Percentiles rank a stretch among this genome's conserved stretches.
phyloP scores from a whole-genome alignment of 495 filamentous ascomycete genomes.

The Rostrohypoxylon terebratum region DNA sequence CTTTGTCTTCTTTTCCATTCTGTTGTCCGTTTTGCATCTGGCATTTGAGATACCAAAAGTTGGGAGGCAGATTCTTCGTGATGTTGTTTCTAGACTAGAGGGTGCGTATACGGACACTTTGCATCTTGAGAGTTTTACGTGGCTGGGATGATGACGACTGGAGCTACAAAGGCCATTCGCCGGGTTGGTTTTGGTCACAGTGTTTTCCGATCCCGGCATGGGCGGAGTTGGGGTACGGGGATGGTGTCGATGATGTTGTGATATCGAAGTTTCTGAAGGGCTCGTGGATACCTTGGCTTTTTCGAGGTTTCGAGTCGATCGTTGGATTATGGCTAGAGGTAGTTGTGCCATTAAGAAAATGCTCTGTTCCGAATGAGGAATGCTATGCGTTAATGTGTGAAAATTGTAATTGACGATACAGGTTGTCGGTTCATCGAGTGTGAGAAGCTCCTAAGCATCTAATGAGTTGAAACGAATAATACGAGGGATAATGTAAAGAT shows the following conservation, averaged over 20 bases:
- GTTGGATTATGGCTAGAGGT: neutral
- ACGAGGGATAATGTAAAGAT: too few relatives aligned
- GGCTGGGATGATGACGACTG: neutral
- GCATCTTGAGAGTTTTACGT: neutral
- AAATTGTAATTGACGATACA: neutral
- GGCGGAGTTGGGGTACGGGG: neutral
- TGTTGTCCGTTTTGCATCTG: neutral
- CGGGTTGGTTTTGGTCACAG: neutral
- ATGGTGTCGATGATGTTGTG: neutral
- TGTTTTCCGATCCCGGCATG: neutral
- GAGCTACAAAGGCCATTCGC: neutral
- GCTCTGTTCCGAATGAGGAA: neutral
- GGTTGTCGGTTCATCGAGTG: neutral
- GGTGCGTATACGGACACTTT: neutral
- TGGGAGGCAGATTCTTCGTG: neutral
- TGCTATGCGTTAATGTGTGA: neutral
- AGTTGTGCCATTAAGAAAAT: neutral
- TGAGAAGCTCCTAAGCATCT: neutral
- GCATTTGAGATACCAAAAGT: conserved; percentile 28
- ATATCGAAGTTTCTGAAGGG: neutral
- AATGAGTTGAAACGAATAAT: neutral
- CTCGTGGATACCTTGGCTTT: neutral
- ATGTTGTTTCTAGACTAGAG: neutral
- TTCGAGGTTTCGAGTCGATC: neutral
- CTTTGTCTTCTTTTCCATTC: neutral